Evolutionary conservation across 192 early-diverging fungal genomes (phyloP).

Genomic region (Coemansia sp.): DNA sequence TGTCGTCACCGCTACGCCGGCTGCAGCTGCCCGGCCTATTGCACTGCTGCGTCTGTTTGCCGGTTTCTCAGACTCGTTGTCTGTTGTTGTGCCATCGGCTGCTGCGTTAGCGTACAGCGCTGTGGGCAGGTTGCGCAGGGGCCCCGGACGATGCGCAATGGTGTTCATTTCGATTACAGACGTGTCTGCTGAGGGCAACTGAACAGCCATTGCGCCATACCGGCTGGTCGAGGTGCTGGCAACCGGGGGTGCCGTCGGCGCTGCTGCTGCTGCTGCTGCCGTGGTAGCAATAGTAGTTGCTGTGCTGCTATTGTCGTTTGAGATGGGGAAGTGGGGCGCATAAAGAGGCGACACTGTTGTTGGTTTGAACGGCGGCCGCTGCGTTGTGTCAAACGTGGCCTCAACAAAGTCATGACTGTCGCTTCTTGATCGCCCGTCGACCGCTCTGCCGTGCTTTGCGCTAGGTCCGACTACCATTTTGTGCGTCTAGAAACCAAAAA

Average conservation of each 20-base stretch:
- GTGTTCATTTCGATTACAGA: slow-evolving; percentile 21
- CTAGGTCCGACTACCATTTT: neutral
- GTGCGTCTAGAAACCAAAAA: neutral
- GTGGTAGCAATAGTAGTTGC: neutral
- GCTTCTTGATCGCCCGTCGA: neutral
- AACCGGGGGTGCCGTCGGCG: neutral
- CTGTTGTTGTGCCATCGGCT: neutral
- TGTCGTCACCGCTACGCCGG: slow-evolving; percentile 21
- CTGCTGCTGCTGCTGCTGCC: slow-evolving; percentile 9
- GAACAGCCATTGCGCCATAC: slow-evolving; percentile 15
- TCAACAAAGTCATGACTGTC: slow-evolving; percentile 35
- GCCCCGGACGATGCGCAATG: slow-evolving; percentile 10
- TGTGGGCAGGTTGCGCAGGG: slow-evolving; percentile 20
- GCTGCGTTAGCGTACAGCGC: slow-evolving; percentile 11
- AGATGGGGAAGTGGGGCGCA: slow-evolving; percentile 30
- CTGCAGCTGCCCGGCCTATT: slow-evolving; percentile 17
- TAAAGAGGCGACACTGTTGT: slow-evolving; percentile 13
- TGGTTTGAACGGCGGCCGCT: neutral
- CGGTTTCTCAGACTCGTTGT: slow-evolving; percentile 3
- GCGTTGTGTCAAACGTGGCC: slow-evolving; percentile 33
- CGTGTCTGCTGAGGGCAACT: slow-evolving; percentile 21
- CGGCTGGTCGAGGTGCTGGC: slow-evolving; percentile 8
- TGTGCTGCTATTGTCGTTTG: neutral
- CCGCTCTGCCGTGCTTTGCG: neutral
- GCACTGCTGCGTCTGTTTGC: slow-evolving; percentile 2